Evolutionary conservation across 768 basidiomycete genomes (phyloP), one percentile per base, ranked within the genome.

Genomic region (Suillus subalutaceus): DNA sequence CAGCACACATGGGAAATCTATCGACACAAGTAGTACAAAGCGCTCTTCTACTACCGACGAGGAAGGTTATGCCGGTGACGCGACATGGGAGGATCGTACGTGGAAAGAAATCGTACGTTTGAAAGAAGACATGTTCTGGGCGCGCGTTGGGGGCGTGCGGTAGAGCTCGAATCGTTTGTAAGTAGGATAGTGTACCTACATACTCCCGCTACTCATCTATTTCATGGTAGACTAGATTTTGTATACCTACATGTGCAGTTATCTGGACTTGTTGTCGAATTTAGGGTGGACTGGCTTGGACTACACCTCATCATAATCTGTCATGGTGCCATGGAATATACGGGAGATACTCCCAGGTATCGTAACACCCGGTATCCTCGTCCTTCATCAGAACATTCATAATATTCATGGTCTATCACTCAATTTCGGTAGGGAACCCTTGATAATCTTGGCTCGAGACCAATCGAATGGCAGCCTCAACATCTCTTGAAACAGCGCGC

Each of bases 111-210:
- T 96, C 23, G 82, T 87, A 20, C 82, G 82, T 53, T 74, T 96
- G 68, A 85, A 88, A 66, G 92, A 94, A 75, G 89, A 91, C 52
- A 91, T 95, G 91, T 95, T 92, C 74, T 94, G 88, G 90, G 90
- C 93, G 26, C 80, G 94, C 63, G 77, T 93, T 57, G 93, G 93
- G 0, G 87, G 84, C 7, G 63, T 80, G 62, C 77, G 78, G 65
- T 78, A 69, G 72, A 43, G 30, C 44, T 37, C 40, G 38, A 48
- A n/a, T n/a, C 7, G 7, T 38, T 30, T 20, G 26, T 15, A 38
- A 38, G 37, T 23, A 23, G 6, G 56, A 57, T 40, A 38, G 16
- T 40, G 40, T 41, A 18, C 26, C 26, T 1, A n/a, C n/a, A n/a
- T n/a, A 4, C 18, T 30, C 16, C 55, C 10, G 26, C 18, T 41